A percentile compares a stretch with the other conserved stretches of the same genome.
Conservation (phyloP, 805 yeast species). For the Kuraishia ogatae region DNA sequence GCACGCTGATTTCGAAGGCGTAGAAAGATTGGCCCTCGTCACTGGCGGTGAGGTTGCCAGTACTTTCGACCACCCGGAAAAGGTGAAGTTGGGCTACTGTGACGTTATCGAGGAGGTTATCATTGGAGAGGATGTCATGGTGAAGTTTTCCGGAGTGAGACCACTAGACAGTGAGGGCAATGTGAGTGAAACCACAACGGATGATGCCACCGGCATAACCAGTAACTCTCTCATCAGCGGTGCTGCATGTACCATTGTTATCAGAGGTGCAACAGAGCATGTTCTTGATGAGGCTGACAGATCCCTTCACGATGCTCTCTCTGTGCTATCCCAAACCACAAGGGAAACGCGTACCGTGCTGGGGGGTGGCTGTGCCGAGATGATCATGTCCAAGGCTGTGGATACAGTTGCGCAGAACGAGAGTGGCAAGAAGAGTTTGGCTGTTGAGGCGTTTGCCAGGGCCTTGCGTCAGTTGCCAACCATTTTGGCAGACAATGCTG, state of each 20-base stretch:
- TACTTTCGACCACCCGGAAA: constrained; percentile 88
- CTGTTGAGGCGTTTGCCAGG: constrained; percentile 88
- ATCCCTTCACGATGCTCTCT: constrained; percentile 92
- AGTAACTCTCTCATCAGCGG: constrained; percentile 48
- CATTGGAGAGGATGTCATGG: constrained; percentile 87
- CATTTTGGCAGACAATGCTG: constrained; percentile 94
- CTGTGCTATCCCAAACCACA: constrained; percentile 92
- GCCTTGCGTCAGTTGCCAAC: constrained; percentile 95
- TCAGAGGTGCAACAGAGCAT: constrained; percentile 98
- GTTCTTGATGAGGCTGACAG: constrained; percentile 97
- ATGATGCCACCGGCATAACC: too few relatives aligned
- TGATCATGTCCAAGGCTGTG: constrained; percentile 95
- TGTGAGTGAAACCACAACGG: too few relatives aligned
- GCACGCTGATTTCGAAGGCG: constrained; percentile 98
- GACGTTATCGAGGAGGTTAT: constrained; percentile 84
- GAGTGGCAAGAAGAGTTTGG: constrained; percentile 88
- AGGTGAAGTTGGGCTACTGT: constrained; percentile 81
- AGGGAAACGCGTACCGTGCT: constrained; percentile 84
- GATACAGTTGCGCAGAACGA: constrained; percentile 87
- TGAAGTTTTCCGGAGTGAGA: constrained; percentile 83
- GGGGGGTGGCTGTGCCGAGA: constrained; percentile 90
- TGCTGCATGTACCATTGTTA: constrained; percentile 90
- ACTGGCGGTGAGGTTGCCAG: constrained; percentile 98
- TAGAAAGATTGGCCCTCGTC: constrained; percentile 90
- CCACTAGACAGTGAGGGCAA: too few relatives aligned